Percentiles rank a stretch among this genome's conserved stretches.
phyloP scores from a whole-genome alignment of 2,329 filamentous ascomycete genomes.

The Lachnellula cervina region DNA sequence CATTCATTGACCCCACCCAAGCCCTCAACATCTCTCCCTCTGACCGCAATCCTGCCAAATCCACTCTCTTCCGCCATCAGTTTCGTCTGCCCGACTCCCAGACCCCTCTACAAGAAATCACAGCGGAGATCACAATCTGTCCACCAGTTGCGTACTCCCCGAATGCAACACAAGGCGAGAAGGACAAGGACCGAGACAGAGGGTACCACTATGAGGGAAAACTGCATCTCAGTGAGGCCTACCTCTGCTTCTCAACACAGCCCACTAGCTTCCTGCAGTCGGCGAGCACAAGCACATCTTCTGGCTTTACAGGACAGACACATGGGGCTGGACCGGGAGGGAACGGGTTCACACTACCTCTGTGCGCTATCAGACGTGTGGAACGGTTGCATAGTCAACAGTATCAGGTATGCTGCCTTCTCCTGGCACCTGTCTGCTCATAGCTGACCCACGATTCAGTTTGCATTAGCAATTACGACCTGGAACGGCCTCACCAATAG shows the following conservation, averaged over 20 bases:
- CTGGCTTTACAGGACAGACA: constrained; percentile 85
- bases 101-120: constrained; percentile 92
- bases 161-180: constrained; percentile 65
- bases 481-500: constrained; percentile 72
- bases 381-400: constrained; percentile 90
- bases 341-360: constrained; percentile 91
- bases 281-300: constrained; percentile 73
- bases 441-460: constrained; percentile 43
- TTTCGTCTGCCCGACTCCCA: constrained; percentile 92
- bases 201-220: constrained; percentile 90
- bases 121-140: constrained; percentile 86
- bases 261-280: constrained; percentile 79
- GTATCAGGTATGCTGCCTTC: constrained; percentile 53
- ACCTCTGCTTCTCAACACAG: constrained; percentile 94
- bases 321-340: constrained; percentile 88
- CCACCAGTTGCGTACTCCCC: constrained; percentile 43
- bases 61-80: constrained; percentile 88
- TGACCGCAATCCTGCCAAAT: constrained; percentile 82
- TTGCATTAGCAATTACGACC: constrained; percentile 88
- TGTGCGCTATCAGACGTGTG: constrained; percentile 86
- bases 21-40: constrained; percentile 67
- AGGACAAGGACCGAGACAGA: constrained; percentile 57
- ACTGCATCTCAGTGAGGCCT: constrained; percentile 89
- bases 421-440: background rate
- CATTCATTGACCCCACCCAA: constrained; percentile 85